phyloP scores from a whole-genome alignment of 768 basidiomycete species.

The Dacryopinax spathularia region DNA sequence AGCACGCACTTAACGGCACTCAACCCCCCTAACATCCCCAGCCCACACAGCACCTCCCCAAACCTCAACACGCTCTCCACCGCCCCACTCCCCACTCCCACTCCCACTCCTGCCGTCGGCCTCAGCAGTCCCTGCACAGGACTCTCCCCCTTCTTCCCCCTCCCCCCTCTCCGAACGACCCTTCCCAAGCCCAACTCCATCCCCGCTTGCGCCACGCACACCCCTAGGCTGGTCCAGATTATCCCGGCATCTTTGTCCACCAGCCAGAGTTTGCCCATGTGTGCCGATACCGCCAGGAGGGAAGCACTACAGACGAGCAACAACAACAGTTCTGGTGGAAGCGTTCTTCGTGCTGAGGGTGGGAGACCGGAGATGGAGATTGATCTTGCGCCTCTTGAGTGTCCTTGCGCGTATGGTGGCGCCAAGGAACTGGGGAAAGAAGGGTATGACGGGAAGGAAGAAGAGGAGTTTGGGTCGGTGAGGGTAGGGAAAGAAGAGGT shows the following conservation, averaged over 20 bases:
- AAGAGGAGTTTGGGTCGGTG: not conserved
- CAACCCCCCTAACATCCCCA: not conserved
- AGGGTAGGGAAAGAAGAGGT: not conserved
- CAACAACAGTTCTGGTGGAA: slow-evolving; percentile 18
- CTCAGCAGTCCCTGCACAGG: not conserved
- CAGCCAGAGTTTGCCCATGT: slow-evolving; percentile 16
- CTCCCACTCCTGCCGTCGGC: slow-evolving; percentile 4
- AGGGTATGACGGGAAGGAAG: not conserved
- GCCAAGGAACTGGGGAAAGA: not conserved
- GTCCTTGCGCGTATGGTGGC: not conserved
- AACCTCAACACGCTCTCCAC: not conserved
- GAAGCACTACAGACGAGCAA: slow-evolving; percentile 14
- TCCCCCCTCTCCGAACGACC: not conserved
- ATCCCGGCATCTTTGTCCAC: slow-evolving; percentile 7
- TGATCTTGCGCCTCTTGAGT: not conserved
- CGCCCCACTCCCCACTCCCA: not conserved
- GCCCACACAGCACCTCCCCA: not conserved
- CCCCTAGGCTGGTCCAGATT: slow-evolving; percentile 6
- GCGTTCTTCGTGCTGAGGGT: not conserved
- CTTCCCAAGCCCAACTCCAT: slow-evolving; percentile 5
- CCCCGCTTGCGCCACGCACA: not conserved
- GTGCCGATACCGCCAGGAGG: slow-evolving; percentile 15
- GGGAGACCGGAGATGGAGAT: not conserved
- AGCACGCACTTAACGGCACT: not conserved
- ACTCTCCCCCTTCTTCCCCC: not conserved